Conservation (phyloP, 148 eudicot genomes). For the Cornus controversa region DNA sequence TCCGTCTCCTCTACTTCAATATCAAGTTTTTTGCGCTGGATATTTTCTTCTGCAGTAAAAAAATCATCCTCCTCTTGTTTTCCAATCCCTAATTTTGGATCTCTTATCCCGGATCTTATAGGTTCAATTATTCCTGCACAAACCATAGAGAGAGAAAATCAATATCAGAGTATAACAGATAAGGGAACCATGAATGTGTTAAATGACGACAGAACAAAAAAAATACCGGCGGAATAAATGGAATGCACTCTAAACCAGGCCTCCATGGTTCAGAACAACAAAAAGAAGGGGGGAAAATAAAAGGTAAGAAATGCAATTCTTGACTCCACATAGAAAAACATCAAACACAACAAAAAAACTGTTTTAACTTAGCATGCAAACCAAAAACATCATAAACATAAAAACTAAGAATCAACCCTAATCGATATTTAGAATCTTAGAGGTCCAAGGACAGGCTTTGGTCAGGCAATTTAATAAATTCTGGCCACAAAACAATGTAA, state of each 20-base stretch:
- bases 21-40: slow-evolving; percentile 84
- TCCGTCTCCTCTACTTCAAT: slow-evolving; percentile 87
- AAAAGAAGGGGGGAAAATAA: not conserved
- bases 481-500: not conserved
- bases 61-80: slow-evolving; percentile 96
- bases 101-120: slow-evolving; percentile 87
- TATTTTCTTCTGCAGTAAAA: slow-evolving; percentile 88
- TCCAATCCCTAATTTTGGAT: slow-evolving; percentile 80
- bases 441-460: not conserved
- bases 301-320: not conserved
- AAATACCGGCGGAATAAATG: not conserved
- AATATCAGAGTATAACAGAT: not conserved
- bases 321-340: not conserved
- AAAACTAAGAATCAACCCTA: not conserved
- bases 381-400: not conserved
- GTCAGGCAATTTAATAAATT: not conserved
- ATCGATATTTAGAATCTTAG: not conserved
- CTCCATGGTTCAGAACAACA: not conserved
- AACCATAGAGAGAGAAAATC: not conserved
- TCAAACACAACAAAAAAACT: not conserved
- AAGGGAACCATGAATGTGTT: slow-evolving; percentile 1
- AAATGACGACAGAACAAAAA: not conserved
- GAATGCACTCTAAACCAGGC: not conserved
- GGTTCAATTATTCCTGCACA: slow-evolving; percentile 79
- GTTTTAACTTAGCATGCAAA: not conserved